A percentile compares a stretch with the other conserved stretches of the same genome.
Conservation (phyloP, 352 stramenopile genomes). For the Phytopythium helicoides region DNA sequence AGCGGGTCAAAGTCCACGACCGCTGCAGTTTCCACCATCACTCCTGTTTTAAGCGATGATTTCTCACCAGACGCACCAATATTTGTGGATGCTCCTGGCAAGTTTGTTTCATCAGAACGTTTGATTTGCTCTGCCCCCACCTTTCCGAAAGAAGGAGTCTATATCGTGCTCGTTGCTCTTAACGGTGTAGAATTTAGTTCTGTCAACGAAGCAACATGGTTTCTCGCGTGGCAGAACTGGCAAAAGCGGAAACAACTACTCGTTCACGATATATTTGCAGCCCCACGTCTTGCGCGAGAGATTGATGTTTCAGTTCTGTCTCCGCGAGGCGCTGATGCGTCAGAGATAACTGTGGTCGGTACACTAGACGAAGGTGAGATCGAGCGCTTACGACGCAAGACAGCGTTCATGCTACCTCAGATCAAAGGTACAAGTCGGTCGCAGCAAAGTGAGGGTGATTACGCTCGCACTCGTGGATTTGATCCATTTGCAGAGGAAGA, state of each 20-base stretch:
- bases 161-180: conserved; percentile 55
- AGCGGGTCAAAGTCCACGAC: too few species aligned
- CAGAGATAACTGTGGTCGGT: neutral
- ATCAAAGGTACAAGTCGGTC: conserved; percentile 20
- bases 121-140: conserved; percentile 42
- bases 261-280: conserved; percentile 33
- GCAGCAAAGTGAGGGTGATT: neutral
- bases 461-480: conserved; percentile 4
- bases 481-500: conserved; percentile 13
- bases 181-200: conserved; percentile 69
- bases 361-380: conserved; percentile 21
- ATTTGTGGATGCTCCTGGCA: conserved; percentile 20
- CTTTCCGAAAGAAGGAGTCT: conserved; percentile 67
- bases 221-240: conserved; percentile 84
- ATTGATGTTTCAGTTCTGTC: neutral
- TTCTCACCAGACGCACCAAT: neutral
- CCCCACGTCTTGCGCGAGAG: conserved; percentile 3
- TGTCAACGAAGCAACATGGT: conserved; percentile 55
- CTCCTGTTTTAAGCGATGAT: neutral
- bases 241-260: conserved; percentile 62
- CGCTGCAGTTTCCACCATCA: too few species aligned
- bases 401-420: conserved; percentile 47
- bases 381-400: conserved; percentile 27
- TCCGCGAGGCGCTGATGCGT: neutral
- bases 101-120: conserved; percentile 47